These are phyloP conservation scores for Syncephalis fuscata DNA, from an alignment of 371 early-diverging fungal species.

Conservation along the genomic window DNA sequence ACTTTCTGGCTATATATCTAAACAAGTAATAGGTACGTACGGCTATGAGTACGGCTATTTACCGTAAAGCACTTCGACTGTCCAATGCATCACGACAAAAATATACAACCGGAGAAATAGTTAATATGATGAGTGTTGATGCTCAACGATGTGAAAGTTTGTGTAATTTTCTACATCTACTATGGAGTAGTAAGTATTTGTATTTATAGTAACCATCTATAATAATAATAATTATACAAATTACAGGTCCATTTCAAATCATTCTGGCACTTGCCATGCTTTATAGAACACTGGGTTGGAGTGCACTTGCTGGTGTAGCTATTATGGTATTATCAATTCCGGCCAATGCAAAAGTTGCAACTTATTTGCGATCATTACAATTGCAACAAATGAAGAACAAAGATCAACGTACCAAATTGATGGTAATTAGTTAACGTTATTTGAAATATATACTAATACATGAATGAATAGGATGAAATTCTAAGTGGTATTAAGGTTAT, in stretches of 20 bases:
- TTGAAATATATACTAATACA: constrained; percentile 75
- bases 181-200: constrained; percentile 36
- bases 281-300: constrained; percentile 64
- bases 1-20: not conserved
- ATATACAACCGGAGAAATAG: constrained; percentile 59
- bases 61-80: constrained; percentile 67
- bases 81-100: constrained; percentile 67
- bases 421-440: constrained; percentile 72
- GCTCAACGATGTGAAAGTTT: constrained; percentile 57
- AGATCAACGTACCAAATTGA: constrained; percentile 75
- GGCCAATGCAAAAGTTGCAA: constrained; percentile 39
- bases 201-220: too few species aligned
- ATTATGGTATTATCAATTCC: constrained; percentile 67
- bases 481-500: constrained; percentile 86
- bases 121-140: constrained; percentile 85
- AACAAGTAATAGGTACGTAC: constrained; percentile 35
- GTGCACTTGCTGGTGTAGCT: constrained; percentile 75
- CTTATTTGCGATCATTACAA: constrained; percentile 48
- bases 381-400: constrained; percentile 83
- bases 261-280: constrained; percentile 59
- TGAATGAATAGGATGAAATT: constrained; percentile 86
- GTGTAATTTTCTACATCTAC: constrained; percentile 53
- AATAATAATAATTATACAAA: too few species aligned
- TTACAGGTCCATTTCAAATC: constrained; percentile 87
- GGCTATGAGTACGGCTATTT: constrained; percentile 73